Conservation (phyloP, 2,329 filamentous ascomycete species). For the Chaetomiaceae sp. region DNA sequence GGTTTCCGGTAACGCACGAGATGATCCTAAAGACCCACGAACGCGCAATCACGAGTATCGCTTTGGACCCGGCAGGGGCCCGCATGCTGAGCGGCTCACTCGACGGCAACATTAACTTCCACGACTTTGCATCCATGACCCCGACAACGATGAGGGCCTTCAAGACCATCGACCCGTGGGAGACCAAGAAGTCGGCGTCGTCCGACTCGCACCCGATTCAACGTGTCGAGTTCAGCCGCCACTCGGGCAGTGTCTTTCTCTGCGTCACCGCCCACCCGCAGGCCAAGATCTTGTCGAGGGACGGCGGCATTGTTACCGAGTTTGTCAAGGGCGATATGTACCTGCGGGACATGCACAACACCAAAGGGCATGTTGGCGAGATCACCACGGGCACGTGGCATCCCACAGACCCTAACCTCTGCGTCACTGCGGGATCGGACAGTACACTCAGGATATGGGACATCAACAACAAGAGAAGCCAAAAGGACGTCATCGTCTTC, state of each 20-base stretch:
- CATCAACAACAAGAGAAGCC: constrained; percentile 79
- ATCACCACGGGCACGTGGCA: constrained; percentile 87
- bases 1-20: constrained; percentile 89
- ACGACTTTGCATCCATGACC: constrained; percentile 94
- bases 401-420: constrained; percentile 75
- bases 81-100: constrained; percentile 84
- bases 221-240: constrained; percentile 77
- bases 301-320: constrained; percentile 78
- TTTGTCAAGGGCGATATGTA: constrained; percentile 99
- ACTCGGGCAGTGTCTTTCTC: constrained; percentile 72
- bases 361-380: constrained; percentile 92
- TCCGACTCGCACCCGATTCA: constrained; percentile 85
- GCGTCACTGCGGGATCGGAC: constrained; percentile 87
- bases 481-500: constrained; percentile 92
- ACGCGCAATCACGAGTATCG: constrained; percentile 74
- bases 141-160: constrained; percentile 91
- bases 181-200: constrained; percentile 61
- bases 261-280: constrained; percentile 86
- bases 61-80: constrained; percentile 77
- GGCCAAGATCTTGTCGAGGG: constrained; percentile 80
- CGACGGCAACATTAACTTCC: constrained; percentile 85
- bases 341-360: constrained; percentile 92
- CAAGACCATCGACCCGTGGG: constrained; percentile 81
- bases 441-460: constrained; percentile 97
- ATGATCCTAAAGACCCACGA: constrained; percentile 90